These are phyloP conservation scores for Exophiala mesophila DNA, from an alignment of 2,329 filamentous ascomycete genomes.

Conservation along the genomic window DNA sequence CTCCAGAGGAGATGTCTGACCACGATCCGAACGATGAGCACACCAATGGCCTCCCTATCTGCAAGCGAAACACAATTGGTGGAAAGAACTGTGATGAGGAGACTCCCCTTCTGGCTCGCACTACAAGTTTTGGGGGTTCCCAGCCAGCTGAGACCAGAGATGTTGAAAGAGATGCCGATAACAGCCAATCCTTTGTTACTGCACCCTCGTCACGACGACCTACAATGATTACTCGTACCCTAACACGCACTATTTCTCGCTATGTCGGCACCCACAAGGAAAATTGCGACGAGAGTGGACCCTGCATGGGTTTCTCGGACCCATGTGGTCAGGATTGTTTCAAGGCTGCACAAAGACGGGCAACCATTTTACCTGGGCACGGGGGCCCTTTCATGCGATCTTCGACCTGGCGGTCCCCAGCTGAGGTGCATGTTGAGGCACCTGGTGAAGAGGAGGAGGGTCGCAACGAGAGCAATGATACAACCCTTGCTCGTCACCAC, in stretches of 20 bases:
- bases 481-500: constrained; percentile 5
- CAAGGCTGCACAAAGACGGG: constrained; percentile 37
- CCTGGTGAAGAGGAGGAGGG: constrained; percentile 10
- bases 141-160: constrained; percentile 6
- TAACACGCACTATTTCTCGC: constrained; percentile 42
- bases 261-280: constrained; percentile 48
- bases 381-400: constrained; percentile 11
- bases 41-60: constrained; percentile 18
- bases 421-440: constrained; percentile 8
- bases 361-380: constrained; percentile 15
- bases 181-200: constrained; percentile 16
- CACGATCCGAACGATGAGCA: constrained; percentile 27
- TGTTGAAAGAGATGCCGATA: constrained; percentile 3
- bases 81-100: constrained; percentile 16
- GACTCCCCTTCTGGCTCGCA: constrained; percentile 27
- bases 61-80: constrained; percentile 4
- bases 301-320: constrained; percentile 59
- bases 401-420: constrained; percentile 14
- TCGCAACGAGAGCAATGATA: constrained; percentile 5
- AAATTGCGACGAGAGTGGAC: constrained; percentile 53
- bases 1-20: constrained; percentile 22
- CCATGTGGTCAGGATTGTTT: constrained; percentile 59
- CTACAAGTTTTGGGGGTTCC: constrained; percentile 12
- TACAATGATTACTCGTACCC: constrained; percentile 32
- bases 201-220: constrained; percentile 26